Evolutionary conservation across 1,284 basidiomycete genomes (phyloP), one percentile per base, ranked within the genome.

Genomic region (Melampsora larici-populina): DNA sequence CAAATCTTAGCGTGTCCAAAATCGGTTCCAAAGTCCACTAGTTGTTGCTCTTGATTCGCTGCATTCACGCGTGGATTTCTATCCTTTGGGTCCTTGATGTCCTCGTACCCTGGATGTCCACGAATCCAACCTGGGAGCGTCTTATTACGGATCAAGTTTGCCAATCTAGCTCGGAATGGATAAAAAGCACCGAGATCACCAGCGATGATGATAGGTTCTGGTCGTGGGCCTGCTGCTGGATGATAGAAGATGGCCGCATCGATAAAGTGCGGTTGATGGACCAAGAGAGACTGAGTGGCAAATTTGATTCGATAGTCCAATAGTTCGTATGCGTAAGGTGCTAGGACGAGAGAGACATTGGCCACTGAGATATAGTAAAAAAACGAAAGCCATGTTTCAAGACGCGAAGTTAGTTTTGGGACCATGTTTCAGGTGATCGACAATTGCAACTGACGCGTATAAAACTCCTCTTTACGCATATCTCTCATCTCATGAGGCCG

Each of bases 21-120:
- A 69, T 76, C 74, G 13, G 24, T 62, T 46, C 74, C 74, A 46
- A 76, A 76, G 40, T 76, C 74, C 21, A 68, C 26, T 21, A 76
- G 31, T 48, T 76, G 74, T 69, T 76, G 65, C 48, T 76, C 74
- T 63, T 76, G 74, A 11, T 68, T 68, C 40, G 60, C 66, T 13
- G 74, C 74, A 1, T 64, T 76, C 6, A 76, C 21, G 18, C 48
- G 31, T 60, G 36, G 66, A 49, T 68, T 69, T 21, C 74, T 31
- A 48, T 76, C 63, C 43, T 76, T 66, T 18, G 74, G 65, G 11
- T 51, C 40, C 55, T 76, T 76, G 51, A 76, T 76, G 49, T 76
- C 74, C 62, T 76, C 74, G 48, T 76, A 76, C 7, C 74, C 74
- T 43, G 74, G 74, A 76, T 76, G 74, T 46, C 74, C 74, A 24